A percentile compares a stretch with the other conserved stretches of the same genome.
phyloP scores from a whole-genome alignment of 768 basidiomycete genomes.

The Cystobasidium ongulense region DNA sequence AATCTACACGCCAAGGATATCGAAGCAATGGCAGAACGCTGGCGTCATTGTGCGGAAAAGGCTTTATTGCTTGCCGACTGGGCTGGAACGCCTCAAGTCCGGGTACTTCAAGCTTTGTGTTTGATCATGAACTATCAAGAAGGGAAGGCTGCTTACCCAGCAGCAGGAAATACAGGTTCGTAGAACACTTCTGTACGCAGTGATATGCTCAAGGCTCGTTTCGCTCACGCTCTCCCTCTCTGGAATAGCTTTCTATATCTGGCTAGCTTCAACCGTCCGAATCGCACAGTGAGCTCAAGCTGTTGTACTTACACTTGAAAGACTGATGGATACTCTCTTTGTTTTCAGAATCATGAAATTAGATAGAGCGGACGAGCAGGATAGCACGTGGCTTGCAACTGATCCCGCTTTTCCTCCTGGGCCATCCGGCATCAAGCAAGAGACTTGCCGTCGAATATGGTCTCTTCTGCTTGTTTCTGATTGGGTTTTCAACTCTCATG shows the following conservation, averaged over 20 bases:
- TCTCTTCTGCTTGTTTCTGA: background rate
- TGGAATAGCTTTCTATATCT: background rate
- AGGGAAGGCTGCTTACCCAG: background rate
- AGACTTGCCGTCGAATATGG: background rate
- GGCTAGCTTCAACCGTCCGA: background rate
- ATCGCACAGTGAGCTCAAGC: background rate
- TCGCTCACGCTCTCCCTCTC: background rate
- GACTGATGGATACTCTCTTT: background rate
- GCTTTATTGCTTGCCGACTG: background rate
- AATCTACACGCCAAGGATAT: background rate
- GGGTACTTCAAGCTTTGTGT: background rate
- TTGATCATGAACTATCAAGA: conserved; percentile 1
- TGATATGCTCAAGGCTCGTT: background rate
- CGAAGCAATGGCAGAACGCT: background rate
- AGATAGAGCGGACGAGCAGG: conserved; percentile 2
- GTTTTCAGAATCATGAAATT: background rate
- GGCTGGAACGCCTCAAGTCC: background rate
- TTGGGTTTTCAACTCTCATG: conserved; percentile 8
- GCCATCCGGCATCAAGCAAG: background rate
- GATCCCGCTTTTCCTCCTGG: background rate
- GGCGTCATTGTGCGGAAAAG: background rate
- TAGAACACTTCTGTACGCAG: background rate
- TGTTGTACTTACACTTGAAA: too few species aligned
- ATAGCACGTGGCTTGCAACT: background rate
- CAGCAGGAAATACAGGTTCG: background rate